Base-by-base conservation (phyloP, 345 rosid genomes). In the Erysimum cheiranthoides region DNA sequence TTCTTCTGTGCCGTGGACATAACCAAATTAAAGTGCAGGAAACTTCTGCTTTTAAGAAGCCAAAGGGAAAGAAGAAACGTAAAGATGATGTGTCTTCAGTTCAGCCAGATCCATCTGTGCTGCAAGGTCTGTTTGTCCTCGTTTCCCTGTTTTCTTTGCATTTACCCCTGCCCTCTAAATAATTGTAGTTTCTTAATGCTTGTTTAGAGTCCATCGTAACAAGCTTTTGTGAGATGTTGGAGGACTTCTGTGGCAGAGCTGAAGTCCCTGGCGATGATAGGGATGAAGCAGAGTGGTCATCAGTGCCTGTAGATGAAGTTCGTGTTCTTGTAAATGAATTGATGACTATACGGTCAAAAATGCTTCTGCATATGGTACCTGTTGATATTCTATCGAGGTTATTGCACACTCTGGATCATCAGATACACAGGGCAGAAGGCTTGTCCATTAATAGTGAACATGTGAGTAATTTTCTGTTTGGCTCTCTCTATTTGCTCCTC, bases 341-440 rank as follows among this genome's bases (percentile, higher is more conserved):
- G 74, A 78, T 84, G 83, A 86, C 91, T 4, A 62, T 93, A 61
- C 88, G 96, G 76, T 78, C 90, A 21, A 95, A 89, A 85, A 87
- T 78, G 70, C 91, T 95, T 82, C 84, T 95, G 17, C 93, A 95
- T 84, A 79, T 88, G 87, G 93, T 93, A 73, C 92, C 97, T 64
- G 90, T 84, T 61, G 97, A 92, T 82, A 79, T 83, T 79, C 90
- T 95, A 66, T 83, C 90, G 56, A 88, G 87, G 77, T 74, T 89
- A 61, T 80, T 95, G 68, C 84, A 71, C 78, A 84, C 89, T 73
- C 85, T 95, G 34, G 99, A 95, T 84, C 90, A 87, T 82, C 99
- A 95, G 81, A 95, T 95, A 80, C 99, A 95, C 84, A 89, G 92
- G 70, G 99, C 98, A 65, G 98, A 93, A 82, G 99, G 99, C 67